phyloP scores from a whole-genome alignment of 306 rosid species.

The Casuarina equisetifolia region DNA sequence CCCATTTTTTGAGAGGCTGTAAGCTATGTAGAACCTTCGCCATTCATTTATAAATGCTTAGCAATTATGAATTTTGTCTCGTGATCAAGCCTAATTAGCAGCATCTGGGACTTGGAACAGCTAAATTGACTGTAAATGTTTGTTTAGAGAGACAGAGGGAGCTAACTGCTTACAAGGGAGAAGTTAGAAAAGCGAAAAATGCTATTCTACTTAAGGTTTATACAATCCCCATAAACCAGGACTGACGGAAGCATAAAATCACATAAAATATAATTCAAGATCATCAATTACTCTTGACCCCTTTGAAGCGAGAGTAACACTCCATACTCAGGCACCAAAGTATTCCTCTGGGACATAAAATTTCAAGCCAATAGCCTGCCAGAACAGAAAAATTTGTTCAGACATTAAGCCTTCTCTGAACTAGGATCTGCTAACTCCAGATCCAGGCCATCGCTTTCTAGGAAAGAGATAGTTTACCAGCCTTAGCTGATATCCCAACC shows the following conservation, averaged over 20 bases:
- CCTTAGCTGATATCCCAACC: background rate
- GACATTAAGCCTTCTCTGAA: background rate
- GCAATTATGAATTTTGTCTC: too few relatives aligned
- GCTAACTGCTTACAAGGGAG: background rate
- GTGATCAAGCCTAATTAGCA: too few relatives aligned
- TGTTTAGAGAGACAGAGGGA: background rate
- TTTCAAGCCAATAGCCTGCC: slow-evolving; percentile 76
- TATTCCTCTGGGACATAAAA: slow-evolving; percentile 76
- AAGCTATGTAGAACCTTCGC: too few relatives aligned
- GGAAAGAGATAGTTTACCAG: background rate
- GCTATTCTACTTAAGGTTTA: background rate
- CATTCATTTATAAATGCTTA: too few relatives aligned
- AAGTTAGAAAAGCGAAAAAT: background rate
- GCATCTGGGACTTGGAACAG: too few relatives aligned
- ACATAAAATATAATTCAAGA: background rate
- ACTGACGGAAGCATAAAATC: background rate
- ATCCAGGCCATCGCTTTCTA: background rate
- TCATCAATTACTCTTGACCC: background rate
- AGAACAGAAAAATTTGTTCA: slow-evolving; percentile 19
- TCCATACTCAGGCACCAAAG: slow-evolving; percentile 36
- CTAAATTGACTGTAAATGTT: too few relatives aligned
- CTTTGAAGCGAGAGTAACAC: slow-evolving; percentile 8
- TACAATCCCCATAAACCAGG: background rate
- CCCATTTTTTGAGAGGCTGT: background rate
- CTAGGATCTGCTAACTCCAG: background rate